A percentile compares a stretch with the other conserved stretches of the same genome.
Evolutionary conservation across 148 eudicot genomes (phyloP).

Genomic region (Silene uniflora): DNA sequence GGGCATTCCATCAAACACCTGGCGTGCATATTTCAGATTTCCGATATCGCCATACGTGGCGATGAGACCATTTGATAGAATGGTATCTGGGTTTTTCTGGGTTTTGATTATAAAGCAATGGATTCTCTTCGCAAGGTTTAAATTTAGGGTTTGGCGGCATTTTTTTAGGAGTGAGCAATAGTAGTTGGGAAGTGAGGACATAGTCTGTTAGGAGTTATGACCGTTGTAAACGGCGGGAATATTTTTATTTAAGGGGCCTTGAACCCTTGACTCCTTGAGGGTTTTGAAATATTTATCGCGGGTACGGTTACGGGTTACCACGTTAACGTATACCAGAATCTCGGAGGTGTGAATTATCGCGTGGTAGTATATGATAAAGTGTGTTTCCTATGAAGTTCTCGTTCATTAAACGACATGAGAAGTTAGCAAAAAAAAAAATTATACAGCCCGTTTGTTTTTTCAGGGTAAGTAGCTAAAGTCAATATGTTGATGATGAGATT

Average conservation of each 20-base stretch:
- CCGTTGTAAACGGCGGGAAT: constrained; percentile 37
- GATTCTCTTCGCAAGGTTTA: constrained; percentile 48
- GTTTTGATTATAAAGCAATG: constrained; percentile 57
- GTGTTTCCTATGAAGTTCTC: too few species aligned
- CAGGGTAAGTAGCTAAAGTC: too few species aligned
- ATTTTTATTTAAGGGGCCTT: not conserved
- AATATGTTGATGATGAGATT: too few species aligned
- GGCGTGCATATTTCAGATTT: constrained; percentile 54
- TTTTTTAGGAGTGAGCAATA: constrained; percentile 62
- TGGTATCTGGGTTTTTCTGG: constrained; percentile 41
- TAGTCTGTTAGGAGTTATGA: constrained; percentile 5
- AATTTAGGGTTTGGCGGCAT: constrained; percentile 54
- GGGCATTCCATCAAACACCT: constrained; percentile 71
- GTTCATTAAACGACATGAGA: too few species aligned
- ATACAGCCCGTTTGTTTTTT: too few species aligned
- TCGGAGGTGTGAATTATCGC: too few species aligned
- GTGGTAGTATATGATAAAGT: too few species aligned
- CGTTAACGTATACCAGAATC: too few species aligned
- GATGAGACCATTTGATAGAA: constrained; percentile 55
- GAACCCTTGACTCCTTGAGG: too few species aligned
- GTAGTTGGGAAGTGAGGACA: constrained; percentile 47
- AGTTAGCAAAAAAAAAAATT: too few species aligned
- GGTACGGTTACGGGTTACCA: too few species aligned
- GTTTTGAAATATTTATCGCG: too few species aligned
- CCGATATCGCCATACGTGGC: constrained; percentile 34